Base-by-base conservation (phyloP, 306 rosid species). In the Lagenaria siceraria region DNA sequence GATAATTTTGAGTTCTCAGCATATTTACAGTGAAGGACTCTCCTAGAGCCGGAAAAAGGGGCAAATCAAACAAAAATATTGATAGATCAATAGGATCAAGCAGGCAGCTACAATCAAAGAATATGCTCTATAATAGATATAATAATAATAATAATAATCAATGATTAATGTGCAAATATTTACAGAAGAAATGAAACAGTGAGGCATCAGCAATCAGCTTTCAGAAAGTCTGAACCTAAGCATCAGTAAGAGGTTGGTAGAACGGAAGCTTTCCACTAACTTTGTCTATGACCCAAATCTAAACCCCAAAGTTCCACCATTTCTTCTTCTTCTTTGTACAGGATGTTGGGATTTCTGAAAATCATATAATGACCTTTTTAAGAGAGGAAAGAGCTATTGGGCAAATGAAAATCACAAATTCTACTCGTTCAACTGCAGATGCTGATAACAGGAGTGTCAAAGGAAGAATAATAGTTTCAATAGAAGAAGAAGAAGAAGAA, bases 291-390 rank as follows among this genome's bases (percentile, higher is more conserved):
- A 29, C 25, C 33, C 25, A 33, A 76, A 24, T 75, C 83, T 82
- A 86, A 42, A 29, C 78, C 40, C 77, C 76, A 13, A 83, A 79
- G 78, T 84, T 84, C 97, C 93, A 95, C 98, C 96, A 92, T 83
- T 61, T 92, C 88, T 87, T 90, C 91, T 92, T 92, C 79, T 84
- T 95, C 96, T 64, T 88, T 38, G 49, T 13, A 74, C 22, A 19
- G 14, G 82, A 71, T 0, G 80, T 51, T 29, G 96, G 96, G 59
- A 88, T 81, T 38, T 86, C 89, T 86, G 83, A 40, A 82, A 15
- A 60, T 4, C 38, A 38, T 51, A 59, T 18, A 63, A 53, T 70
- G 22, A 7, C 27, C 24, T 15, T 69, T 49, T 69, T 68, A 40
- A 22, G 9, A 69, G 13, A 42, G 27, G 7, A 10, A 33, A 63